Evolutionary conservation across 2,329 filamentous ascomycete species (phyloP).

Genomic region (Colletotrichum liriopes): DNA sequence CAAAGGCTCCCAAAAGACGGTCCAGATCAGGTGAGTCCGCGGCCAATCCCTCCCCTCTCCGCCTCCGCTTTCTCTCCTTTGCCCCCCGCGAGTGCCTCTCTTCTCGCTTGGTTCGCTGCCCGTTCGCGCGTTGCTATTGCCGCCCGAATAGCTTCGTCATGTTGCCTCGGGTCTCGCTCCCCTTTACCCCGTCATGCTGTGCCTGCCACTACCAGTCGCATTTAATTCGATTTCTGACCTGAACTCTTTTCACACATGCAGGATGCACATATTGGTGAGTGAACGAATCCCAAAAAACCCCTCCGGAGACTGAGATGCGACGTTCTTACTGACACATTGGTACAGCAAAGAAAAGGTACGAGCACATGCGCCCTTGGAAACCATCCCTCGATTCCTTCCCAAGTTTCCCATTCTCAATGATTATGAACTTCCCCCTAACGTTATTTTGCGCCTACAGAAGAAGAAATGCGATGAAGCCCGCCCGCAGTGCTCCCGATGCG

Average conservation of each 20-base stretch:
- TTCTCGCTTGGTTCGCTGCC: constrained; percentile 9
- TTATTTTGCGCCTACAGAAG: constrained; percentile 57
- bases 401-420: background rate
- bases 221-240: constrained; percentile 45
- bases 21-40: constrained; percentile 70
- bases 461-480: constrained; percentile 72
- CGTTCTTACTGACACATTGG: constrained; percentile 26
- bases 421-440: constrained; percentile 4
- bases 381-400: background rate
- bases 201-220: constrained; percentile 14
- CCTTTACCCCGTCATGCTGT: constrained; percentile 13
- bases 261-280: constrained; percentile 69
- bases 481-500: constrained; percentile 66
- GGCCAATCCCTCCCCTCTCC: constrained; percentile 7
- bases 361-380: constrained; percentile 4
- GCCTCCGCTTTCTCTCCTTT: constrained; percentile 5
- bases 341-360: constrained; percentile 70
- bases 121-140: constrained; percentile 21
- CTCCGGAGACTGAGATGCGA: background rate
- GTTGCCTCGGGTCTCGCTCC: constrained; percentile 9
- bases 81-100: constrained; percentile 19
- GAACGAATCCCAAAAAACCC: background rate
- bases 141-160: constrained; percentile 37
- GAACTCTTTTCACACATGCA: constrained; percentile 48
- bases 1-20: constrained; percentile 72